Conservation (phyloP, 2,329 filamentous ascomycete species). For the Sporothrix sp. region DNA sequence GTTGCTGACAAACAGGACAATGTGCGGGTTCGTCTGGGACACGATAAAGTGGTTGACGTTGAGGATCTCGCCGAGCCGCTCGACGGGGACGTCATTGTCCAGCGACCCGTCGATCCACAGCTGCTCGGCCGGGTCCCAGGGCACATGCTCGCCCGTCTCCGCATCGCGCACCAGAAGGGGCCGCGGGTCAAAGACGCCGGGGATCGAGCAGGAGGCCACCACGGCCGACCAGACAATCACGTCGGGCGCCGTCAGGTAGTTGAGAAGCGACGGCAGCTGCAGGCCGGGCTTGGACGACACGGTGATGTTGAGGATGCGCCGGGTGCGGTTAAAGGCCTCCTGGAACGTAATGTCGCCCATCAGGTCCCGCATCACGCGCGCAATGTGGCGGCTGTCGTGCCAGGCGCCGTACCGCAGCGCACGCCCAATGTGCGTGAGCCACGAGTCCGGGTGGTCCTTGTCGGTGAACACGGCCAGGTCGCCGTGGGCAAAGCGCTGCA, state of each 20-base stretch:
- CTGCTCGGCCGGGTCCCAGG: constrained; percentile 79
- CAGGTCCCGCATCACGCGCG: constrained; percentile 67
- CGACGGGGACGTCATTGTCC: constrained; percentile 89
- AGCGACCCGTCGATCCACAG: constrained; percentile 92
- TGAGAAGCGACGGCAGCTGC: constrained; percentile 76
- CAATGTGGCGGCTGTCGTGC: constrained; percentile 75
- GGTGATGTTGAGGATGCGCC: constrained; percentile 85
- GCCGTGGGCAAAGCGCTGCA: constrained; percentile 66
- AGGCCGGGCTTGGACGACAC: constrained; percentile 83
- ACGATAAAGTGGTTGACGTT: constrained; percentile 98
- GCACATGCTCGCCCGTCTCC: constrained; percentile 61
- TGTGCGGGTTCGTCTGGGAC: constrained; percentile 91
- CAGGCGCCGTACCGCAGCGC: constrained; percentile 74
- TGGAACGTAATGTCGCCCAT: constrained; percentile 89
- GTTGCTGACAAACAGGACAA: constrained; percentile 72
- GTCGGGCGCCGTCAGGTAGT: constrained; percentile 88
- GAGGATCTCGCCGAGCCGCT: constrained; percentile 83
- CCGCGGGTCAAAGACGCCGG: constrained; percentile 71
- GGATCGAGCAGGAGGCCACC: constrained; percentile 90
- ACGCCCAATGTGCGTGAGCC: constrained; percentile 59
- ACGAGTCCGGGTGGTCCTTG: constrained; percentile 44
- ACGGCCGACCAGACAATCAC: constrained; percentile 96
- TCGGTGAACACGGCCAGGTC: constrained; percentile 73
- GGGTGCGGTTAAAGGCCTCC: constrained; percentile 90
- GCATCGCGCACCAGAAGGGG: constrained; percentile 78